Evolutionary conservation across 202 grass and related monocot species (phyloP).

Genomic region (Brachypodium distachyon): DNA sequence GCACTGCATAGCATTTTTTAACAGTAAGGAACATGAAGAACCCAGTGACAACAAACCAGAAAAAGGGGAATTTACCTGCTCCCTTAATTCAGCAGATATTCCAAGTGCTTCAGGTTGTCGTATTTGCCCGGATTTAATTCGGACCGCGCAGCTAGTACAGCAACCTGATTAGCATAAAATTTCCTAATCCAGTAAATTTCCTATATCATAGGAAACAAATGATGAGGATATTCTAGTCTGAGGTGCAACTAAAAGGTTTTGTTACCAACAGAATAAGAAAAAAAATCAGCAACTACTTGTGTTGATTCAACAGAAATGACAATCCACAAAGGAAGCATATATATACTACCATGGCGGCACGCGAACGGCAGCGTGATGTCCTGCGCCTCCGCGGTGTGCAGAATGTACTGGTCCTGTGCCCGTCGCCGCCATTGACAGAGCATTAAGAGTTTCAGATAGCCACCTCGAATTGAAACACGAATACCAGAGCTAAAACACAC

Average conservation of each 20-base stretch:
- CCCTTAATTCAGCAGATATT: slow-evolving; percentile 86
- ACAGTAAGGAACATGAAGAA: not conserved
- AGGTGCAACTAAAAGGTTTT: not conserved
- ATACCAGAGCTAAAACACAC: too few relatives aligned
- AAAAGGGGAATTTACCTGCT: slow-evolving; percentile 33
- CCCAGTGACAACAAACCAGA: not conserved
- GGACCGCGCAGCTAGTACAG: slow-evolving; percentile 89
- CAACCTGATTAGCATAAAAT: slow-evolving; percentile 47
- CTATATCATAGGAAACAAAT: not conserved
- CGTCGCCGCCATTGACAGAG: not conserved
- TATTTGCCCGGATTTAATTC: slow-evolving; percentile 86
- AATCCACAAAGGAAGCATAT: not conserved
- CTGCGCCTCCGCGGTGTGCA: slow-evolving; percentile 88
- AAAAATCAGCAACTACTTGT: not conserved
- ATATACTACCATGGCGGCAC: slow-evolving; percentile 84
- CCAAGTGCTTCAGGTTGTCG: slow-evolving; percentile 93
- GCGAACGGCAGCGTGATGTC: slow-evolving; percentile 78
- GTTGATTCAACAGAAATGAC: not conserved
- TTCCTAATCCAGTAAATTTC: not conserved
- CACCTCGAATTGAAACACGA: not conserved
- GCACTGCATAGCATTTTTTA: not conserved
- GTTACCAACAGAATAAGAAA: not conserved
- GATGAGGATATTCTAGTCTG: not conserved
- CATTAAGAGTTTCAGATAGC: too few relatives aligned
- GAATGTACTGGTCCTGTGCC: slow-evolving; percentile 86